These are phyloP conservation scores for Fusarium sp. DNA, from an alignment of 2,329 filamentous ascomycete species.

Conservation along the genomic window DNA sequence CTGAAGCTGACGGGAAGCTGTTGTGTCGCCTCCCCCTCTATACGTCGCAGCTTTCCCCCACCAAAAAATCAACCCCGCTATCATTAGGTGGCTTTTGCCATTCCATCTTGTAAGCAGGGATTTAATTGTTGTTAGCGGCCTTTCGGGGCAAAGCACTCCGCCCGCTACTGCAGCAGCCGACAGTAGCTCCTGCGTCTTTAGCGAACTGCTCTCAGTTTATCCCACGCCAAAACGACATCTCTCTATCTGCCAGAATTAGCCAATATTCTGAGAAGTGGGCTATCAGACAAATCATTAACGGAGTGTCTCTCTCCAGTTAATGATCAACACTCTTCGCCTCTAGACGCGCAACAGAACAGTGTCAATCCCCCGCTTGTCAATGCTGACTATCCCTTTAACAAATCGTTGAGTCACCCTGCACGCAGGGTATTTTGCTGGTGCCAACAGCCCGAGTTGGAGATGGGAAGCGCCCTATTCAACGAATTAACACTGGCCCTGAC, in stretches of 20 bases:
- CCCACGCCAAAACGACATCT: slow-evolving; percentile 26
- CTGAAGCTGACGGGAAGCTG: slow-evolving; percentile 8
- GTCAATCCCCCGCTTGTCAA: slow-evolving; percentile 10
- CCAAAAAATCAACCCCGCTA: slow-evolving; percentile 39
- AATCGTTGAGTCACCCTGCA: slow-evolving; percentile 28
- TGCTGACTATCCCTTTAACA: slow-evolving; percentile 27
- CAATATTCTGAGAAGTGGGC: slow-evolving; percentile 14
- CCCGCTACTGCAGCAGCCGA: slow-evolving; percentile 44
- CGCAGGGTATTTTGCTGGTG: slow-evolving; percentile 34
- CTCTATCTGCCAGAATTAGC: slow-evolving; percentile 20
- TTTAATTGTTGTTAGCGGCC: slow-evolving; percentile 32
- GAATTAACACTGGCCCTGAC: slow-evolving; percentile 30
- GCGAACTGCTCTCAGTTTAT: slow-evolving; percentile 28
- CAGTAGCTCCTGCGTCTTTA: slow-evolving; percentile 39
- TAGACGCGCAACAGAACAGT: slow-evolving; percentile 5
- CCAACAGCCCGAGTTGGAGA: slow-evolving; percentile 30
- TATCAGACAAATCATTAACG: slow-evolving; percentile 1
- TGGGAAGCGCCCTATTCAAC: slow-evolving; percentile 26
- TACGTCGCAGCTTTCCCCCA: slow-evolving; percentile 38
- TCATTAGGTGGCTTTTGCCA: slow-evolving; percentile 31
- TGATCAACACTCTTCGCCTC: slow-evolving; percentile 2
- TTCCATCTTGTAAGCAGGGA: slow-evolving; percentile 4
- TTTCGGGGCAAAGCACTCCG: slow-evolving; percentile 45
- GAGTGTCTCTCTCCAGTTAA: background rate
- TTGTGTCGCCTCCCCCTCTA: slow-evolving; percentile 25